Evolutionary conservation across 371 early-diverging fungal genomes (phyloP), one percentile per base, ranked within the genome.

Genomic region (Lichtheimia corymbifera): DNA sequence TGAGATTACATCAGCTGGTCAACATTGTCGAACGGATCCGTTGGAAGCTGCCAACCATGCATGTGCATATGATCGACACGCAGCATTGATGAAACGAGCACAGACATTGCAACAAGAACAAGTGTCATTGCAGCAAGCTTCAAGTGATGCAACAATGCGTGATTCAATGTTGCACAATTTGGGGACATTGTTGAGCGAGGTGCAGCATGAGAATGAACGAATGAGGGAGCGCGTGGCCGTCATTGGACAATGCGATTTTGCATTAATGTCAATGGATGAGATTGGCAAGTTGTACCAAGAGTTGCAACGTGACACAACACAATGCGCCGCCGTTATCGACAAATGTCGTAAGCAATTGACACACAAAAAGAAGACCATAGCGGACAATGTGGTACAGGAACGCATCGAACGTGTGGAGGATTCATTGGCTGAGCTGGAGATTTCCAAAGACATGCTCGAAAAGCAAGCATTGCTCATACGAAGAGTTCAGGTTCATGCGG

Each of bases 21-120:
- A 51, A 18, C 54, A 51, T 13, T 35, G 20, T n/a, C 63, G 63
- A n/a, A 66, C 70, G 18, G 78, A 77, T 53, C 71, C 78, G 5
- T 47, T 77, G 12, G 70, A 77, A 30, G 75, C 71, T 0, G 79
- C 79, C 24, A 78, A 78, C 30, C 73, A 78, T 22, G 68, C 79
- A 0, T 75, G 79, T 60, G 75, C 75, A 17, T 63, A 70, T 0
- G 79, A 78, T 43, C 58, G 79, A 49, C 69, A 71, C 47, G 42
- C 52, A 0, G 15, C 58, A 3, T 50, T 78, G 9, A 50, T 60
- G 13, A 66, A 57, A 15, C 58, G 69, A 30, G 65, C 69, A 0
- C 59, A 62, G 5, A 43, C 63, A 7, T 61, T 71, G 1, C 40
- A 51, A 2, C 51, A 55, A 0, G 66, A 63, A 17, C 20, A 71